Percentiles rank a stretch among this genome's conserved stretches.
Evolutionary conservation across 208 protist genomes (phyloP).

Genomic region (Porcisia deanei): DNA sequence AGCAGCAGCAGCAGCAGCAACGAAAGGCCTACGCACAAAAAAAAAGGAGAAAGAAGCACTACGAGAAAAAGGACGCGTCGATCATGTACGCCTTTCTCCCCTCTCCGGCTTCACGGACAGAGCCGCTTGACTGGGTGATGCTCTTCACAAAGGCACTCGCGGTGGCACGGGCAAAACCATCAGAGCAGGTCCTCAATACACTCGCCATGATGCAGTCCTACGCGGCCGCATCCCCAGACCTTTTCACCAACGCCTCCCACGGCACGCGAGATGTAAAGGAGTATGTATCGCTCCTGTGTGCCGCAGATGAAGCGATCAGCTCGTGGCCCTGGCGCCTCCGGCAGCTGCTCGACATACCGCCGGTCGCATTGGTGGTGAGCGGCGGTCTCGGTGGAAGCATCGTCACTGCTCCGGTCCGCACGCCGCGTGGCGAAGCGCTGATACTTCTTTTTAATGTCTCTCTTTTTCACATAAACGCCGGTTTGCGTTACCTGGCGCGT

Average conservation of each 20-base stretch:
- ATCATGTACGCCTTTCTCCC: constrained; percentile 33
- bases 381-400: constrained; percentile 14
- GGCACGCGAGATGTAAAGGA: constrained; percentile 37
- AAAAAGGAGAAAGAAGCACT: background rate
- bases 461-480: constrained; percentile 41
- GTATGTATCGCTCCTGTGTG: constrained; percentile 44
- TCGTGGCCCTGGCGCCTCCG: constrained; percentile 50
- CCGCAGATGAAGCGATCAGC: constrained; percentile 42
- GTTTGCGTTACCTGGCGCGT: constrained; percentile 41
- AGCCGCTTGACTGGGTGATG: constrained; percentile 45
- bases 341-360: constrained; percentile 30
- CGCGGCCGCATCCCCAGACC: constrained; percentile 24
- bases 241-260: constrained; percentile 36
- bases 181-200: constrained; percentile 26
- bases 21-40: background rate
- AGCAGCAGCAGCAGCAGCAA: background rate
- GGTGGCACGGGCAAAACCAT: constrained; percentile 21
- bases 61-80: background rate
- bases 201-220: constrained; percentile 59
- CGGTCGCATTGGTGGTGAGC: constrained; percentile 15
- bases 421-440: constrained; percentile 47
- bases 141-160: constrained; percentile 37
- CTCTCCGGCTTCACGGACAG: constrained; percentile 26
- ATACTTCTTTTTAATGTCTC: constrained; percentile 69
- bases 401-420: constrained; percentile 15